phyloP scores from a whole-genome alignment of 805 yeast species.

The Candida endomychidarum region DNA sequence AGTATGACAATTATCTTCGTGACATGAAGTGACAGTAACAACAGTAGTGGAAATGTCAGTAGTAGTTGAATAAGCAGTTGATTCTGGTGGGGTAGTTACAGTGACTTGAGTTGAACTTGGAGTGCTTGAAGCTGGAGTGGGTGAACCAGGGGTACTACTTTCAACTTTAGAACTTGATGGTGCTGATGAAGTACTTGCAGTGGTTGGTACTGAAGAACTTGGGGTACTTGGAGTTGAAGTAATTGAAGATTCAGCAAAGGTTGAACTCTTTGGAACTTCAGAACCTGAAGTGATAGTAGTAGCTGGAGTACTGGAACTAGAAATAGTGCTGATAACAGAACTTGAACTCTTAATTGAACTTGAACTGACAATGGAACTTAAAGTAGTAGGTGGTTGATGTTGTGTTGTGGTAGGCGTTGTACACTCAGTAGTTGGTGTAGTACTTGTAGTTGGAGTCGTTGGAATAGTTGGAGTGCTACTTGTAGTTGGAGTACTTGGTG shows the following conservation, averaged over 20 bases:
- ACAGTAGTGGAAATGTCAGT: constrained; percentile 5
- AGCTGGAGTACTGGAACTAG: background rate
- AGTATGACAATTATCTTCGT: constrained; percentile 15
- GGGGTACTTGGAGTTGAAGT: background rate
- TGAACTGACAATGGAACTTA: background rate
- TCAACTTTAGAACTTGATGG: background rate
- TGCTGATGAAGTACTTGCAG: background rate
- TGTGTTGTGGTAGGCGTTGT: background rate
- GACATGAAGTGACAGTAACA: constrained; percentile 20
- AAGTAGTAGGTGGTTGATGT: constrained; percentile 1
- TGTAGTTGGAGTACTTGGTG: background rate
- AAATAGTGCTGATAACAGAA: background rate
- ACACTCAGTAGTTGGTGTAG: background rate
- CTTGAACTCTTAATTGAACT: constrained; percentile 7
- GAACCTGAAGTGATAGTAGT: background rate
- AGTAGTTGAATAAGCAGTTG: background rate
- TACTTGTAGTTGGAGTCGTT: background rate
- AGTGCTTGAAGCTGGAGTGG: background rate
- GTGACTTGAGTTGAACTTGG: too few species aligned
- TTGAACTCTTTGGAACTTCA: background rate
- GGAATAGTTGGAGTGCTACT: background rate
- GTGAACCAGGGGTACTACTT: too few species aligned
- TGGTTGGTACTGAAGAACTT: background rate
- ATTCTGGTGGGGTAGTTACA: background rate
- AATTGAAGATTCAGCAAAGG: background rate